Conservation (phyloP, 2,329 filamentous ascomycete genomes). For the Alternaria triticina region DNA sequence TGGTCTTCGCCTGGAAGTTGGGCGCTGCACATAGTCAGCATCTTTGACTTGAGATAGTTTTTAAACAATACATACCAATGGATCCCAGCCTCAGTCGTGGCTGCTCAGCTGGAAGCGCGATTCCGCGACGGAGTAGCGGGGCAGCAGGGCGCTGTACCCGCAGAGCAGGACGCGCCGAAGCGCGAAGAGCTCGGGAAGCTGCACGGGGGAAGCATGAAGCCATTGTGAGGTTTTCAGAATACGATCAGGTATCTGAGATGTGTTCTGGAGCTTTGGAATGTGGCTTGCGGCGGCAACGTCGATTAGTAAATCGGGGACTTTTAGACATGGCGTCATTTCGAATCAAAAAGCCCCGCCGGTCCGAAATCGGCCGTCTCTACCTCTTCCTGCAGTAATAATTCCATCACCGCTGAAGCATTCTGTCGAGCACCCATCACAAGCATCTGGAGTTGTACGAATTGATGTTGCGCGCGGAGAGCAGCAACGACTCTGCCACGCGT, state of each 20-base stretch:
- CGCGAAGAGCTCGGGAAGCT: slow-evolving; percentile 44
- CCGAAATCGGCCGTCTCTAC: slow-evolving; percentile 8
- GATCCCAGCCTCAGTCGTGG: slow-evolving; percentile 55
- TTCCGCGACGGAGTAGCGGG: slow-evolving; percentile 46
- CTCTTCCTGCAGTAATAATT: neutral
- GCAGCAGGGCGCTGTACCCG: slow-evolving; percentile 32
- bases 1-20: slow-evolving; percentile 85
- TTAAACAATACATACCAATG: slow-evolving; percentile 29
- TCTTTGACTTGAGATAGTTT: neutral
- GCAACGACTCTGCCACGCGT: neutral
- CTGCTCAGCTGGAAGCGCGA: slow-evolving; percentile 47
- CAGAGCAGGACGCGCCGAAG: slow-evolving; percentile 33
- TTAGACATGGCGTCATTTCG: slow-evolving; percentile 18
- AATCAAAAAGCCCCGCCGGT: slow-evolving; percentile 6
- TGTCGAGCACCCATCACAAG: neutral
- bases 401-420: neutral
- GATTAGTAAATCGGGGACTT: slow-evolving; percentile 4
- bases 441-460: neutral
- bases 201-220: slow-evolving; percentile 43
- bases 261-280: slow-evolving; percentile 2
- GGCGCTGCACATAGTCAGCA: slow-evolving; percentile 61
- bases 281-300: neutral
- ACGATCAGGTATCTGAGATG: neutral
- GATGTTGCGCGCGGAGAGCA: neutral
- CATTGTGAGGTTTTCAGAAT: slow-evolving; percentile 29